Evolutionary conservation across 2,329 filamentous ascomycete genomes (phyloP), one percentile per base, ranked within the genome.

Genomic region (Epichloe glyceriae): DNA sequence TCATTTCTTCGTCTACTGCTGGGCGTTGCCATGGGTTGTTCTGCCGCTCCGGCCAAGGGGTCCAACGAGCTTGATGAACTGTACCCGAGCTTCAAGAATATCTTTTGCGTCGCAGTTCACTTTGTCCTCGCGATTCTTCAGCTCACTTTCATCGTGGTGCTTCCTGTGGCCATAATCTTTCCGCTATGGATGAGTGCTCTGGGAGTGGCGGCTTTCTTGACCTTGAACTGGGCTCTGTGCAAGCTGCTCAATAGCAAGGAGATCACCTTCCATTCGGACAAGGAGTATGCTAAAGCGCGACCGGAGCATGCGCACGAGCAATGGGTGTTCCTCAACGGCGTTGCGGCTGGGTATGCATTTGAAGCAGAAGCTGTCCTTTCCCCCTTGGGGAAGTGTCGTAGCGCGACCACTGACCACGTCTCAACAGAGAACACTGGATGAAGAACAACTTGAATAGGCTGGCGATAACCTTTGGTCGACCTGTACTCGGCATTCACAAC

Each of bases 301-400:
- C 70, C 71, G 0, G 71, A 78, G 55, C 74, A 80, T 61, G 69
- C 70, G 11, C 71, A 80, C 49, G 86, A 90, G 66, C 76, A 82
- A 59, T 91, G 86, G 86, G 73, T 90, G n/a, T 90, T 86, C 61
- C 65, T 90, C 48, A 90, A 90, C 59, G 86, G 86, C 1, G 79
- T 89, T 30, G 79, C 75, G 10, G 74, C 75, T 35, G 77, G 75
- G 78, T 82, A 66, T 53, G 74, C 6, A 12, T n/a, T 20, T 41
- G 22, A 22, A 22, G 22, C 22, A 22, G 7, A 19, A 19, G n/a
- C 11, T 20, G 15, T 4, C n/a, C 39, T 26, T 7, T 1, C 22
- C 26, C 26, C 26, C 7, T 26, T 3, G 7, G 26, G 26, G 2
- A 3, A 8, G 6, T 26, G 22, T 26, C 22, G 19, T 12, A 41